phyloP scores from a whole-genome alignment of 164 flowering plant genomes.

The Magnolia changhungtana region DNA sequence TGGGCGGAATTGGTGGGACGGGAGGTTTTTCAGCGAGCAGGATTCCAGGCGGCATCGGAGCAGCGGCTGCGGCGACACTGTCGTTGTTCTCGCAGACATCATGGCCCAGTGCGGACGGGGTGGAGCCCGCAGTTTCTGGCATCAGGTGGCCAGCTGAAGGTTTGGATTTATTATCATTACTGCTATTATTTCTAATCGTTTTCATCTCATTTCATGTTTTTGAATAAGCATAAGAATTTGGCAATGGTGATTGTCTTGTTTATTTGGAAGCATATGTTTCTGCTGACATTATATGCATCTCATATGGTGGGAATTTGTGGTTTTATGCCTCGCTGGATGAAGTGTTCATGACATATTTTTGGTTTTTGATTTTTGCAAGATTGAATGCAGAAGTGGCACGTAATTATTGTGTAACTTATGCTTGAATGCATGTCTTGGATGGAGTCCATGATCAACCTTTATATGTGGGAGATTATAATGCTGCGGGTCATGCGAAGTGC shows the following conservation, averaged over 20 bases:
- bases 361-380: no score
- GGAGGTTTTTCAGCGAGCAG: conserved; percentile 4
- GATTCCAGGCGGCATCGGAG: not conserved
- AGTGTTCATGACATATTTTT: no score
- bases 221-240: not conserved
- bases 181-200: not conserved
- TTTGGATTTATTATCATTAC: conserved; percentile 9
- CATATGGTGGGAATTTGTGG: no score
- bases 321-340: no score
- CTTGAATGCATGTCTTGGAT: no score
- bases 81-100: conserved; percentile 15
- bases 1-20: conserved; percentile 7
- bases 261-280: no score
- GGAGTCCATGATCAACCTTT: no score
- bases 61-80: not conserved
- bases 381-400: no score
- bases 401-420: no score
- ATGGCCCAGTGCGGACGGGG: conserved; percentile 17
- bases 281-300: no score
- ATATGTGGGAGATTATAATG: no score
- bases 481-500: no score
- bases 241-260: not conserved
- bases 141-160: conserved; percentile 48
- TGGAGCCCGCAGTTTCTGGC: conserved; percentile 23
- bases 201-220: not conserved